Percentiles rank a stretch among this genome's conserved stretches.
Conservation (phyloP, 345 rosid genomes). For the Schrenkiella parvula region DNA sequence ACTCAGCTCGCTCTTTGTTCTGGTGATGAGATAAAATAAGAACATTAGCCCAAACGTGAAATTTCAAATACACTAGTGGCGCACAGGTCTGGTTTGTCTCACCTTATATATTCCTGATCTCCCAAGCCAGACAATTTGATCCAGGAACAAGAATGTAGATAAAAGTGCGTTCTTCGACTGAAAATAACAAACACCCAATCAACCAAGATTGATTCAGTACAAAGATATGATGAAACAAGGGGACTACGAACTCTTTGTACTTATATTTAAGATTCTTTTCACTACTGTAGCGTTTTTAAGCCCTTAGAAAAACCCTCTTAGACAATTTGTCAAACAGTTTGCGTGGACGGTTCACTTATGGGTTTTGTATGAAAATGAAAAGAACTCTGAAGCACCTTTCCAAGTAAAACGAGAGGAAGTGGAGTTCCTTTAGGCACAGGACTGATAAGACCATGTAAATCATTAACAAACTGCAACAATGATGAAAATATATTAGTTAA, state of each 20-base stretch:
- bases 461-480: slow-evolving; percentile 78
- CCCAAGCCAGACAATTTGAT: slow-evolving; percentile 97
- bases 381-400: slow-evolving; percentile 54
- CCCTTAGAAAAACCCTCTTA: not conserved
- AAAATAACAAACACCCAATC: not conserved
- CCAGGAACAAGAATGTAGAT: slow-evolving; percentile 93
- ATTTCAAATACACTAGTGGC: not conserved
- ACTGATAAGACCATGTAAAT: slow-evolving; percentile 83
- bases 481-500: not conserved
- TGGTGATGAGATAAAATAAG: slow-evolving; percentile 22
- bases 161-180: slow-evolving; percentile 94
- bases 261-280: not conserved
- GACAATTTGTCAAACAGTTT: not conserved
- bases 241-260: not conserved
- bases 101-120: slow-evolving; percentile 97
- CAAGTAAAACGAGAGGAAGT: slow-evolving; percentile 76
- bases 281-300: not conserved
- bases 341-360: not conserved
- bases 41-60: not conserved
- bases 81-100: not conserved
- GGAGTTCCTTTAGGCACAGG: slow-evolving; percentile 96
- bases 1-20: slow-evolving; percentile 89
- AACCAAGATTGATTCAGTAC: slow-evolving; percentile 14
- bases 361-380: not conserved
- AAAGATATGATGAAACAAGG: not conserved